A percentile compares a stretch with the other conserved stretches of the same genome.
These are phyloP conservation scores for Rhodotorula sp. DNA, from an alignment of 1,284 basidiomycete species.

Conservation along the genomic window DNA sequence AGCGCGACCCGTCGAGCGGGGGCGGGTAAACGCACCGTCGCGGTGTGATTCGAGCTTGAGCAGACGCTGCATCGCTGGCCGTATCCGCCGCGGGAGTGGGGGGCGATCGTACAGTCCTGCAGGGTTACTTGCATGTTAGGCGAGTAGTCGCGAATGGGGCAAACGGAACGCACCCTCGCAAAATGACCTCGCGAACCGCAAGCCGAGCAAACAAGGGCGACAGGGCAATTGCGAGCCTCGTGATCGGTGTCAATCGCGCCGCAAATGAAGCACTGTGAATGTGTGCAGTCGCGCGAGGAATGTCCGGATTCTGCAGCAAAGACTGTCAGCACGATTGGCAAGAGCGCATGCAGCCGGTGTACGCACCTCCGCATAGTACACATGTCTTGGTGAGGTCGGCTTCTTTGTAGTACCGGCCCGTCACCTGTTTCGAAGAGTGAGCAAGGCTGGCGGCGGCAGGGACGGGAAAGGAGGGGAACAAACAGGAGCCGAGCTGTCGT, in stretches of 20 bases:
- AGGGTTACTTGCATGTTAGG: background rate
- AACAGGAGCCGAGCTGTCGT: conserved; percentile 36
- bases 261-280: conserved; percentile 40
- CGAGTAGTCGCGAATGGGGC: too few species aligned
- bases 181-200: conserved; percentile 40
- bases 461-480: background rate
- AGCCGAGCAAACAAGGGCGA: conserved; percentile 32
- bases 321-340: too few species aligned
- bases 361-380: conserved; percentile 37
- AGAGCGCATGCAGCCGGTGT: too few species aligned
- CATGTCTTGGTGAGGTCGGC: conserved; percentile 37
- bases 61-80: conserved; percentile 26
- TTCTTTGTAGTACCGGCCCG: conserved; percentile 40
- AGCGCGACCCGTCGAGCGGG: background rate
- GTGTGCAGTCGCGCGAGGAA: conserved; percentile 37
- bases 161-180: conserved; percentile 7
- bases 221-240: conserved; percentile 40
- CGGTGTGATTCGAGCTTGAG: conserved; percentile 19
- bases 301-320: conserved; percentile 33
- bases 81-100: conserved; percentile 7
- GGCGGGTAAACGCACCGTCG: conserved; percentile 10
- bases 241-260: conserved; percentile 36
- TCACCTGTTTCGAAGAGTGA: conserved; percentile 15
- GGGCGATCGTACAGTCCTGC: conserved; percentile 24
- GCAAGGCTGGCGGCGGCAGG: background rate